Base-by-base conservation (phyloP, 371 early-diverging fungal species). In the Basidiobolus meristosporus region DNA sequence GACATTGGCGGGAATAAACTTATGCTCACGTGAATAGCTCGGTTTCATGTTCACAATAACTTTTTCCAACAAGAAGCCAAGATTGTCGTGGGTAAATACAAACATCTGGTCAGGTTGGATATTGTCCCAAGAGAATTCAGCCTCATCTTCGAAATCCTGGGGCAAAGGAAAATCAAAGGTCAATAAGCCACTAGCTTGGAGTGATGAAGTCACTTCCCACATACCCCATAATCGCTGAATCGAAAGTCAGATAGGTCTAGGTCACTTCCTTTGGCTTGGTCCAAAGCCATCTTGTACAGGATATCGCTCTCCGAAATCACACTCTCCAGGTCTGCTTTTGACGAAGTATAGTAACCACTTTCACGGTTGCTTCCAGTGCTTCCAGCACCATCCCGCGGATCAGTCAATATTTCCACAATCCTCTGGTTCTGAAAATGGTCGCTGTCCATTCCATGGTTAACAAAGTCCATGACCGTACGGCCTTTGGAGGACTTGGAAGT, bases 101-200 rank as follows among this genome's bases (percentile, higher is more conserved):
- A 87, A 77, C 89, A 89, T 88, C 56, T 86, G 89, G 56, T 84
- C 80, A 9, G 73, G 74, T 33, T 62, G 58, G 55, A 86, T 80
- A 37, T 54, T 67, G 41, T 76, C 75, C 81, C 78, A 88, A 28
- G 74, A 59, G 56, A 85, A 85, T 35, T 68, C 62, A 15, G 56
- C 52, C 21, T 51, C 40, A 37, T 51, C 46, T 7, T 52, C 49
- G 20, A 42, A 41, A n/a, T 47, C 47, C 15, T 46, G 36, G n/a
- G n/a, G n/a, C n/a, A n/a, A n/a, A n/a, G n/a, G n/a, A n/a, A n/a
- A n/a, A n/a, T n/a, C n/a, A n/a, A n/a, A n/a, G n/a, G n/a, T n/a
- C n/a, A n/a, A n/a, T n/a, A n/a, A n/a, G n/a, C n/a, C n/a, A n/a
- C n/a, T n/a, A n/a, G n/a, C n/a, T n/a, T n/a, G n/a, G n/a, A n/a